Base-by-base conservation (phyloP, 176 grass and related monocot genomes). In the Guadua angustifolia region DNA sequence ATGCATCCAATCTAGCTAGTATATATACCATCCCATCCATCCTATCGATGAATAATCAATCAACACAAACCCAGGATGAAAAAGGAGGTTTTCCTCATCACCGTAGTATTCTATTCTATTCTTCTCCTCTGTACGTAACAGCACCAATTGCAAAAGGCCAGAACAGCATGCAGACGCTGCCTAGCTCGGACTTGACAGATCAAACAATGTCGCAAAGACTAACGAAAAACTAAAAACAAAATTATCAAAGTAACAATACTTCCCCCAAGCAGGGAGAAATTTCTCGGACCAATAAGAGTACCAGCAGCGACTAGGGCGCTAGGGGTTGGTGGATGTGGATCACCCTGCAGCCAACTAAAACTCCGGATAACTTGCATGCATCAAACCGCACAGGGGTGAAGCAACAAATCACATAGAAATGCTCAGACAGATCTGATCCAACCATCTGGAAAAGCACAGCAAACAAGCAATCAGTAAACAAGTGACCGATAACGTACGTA, bases 381-480 rank as follows among this genome's bases (percentile, higher is more conserved):
- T 82, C 24, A 47, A 32, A 35, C 25, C 17, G 9, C 42, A 16
- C 40, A 55, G 3, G 39, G 66, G 51, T 33, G 24, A 38, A 73
- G 25, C 17, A 62, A 46, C 17, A 62, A 46, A 43, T 42, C 33
- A 10, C 56, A 45, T 50, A 56, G 10, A 78, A 58, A 62, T 62
- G 55, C 3, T n/a, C 13, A 72, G 4, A 75, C 49, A 38, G 17
- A 56, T 40, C 57, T 66, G n/a, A 49, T 52, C 57, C 50, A 77
- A 22, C 5, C 60, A 87, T 87, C 85, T 87, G 78, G 22, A 75
- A 44, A 87, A 73, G 17, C 62, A 66, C 71, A 2, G 2, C 29
- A 60, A 38, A 49, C 51, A 32, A 69, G 10, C 53, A 42, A 43
- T 66, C 68, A 73, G 15, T 46, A 52, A 44, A 65, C n/a, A 56